These are phyloP conservation scores for Polygonum aviculare DNA, from an alignment of 148 eudicot species.

Conservation along the genomic window DNA sequence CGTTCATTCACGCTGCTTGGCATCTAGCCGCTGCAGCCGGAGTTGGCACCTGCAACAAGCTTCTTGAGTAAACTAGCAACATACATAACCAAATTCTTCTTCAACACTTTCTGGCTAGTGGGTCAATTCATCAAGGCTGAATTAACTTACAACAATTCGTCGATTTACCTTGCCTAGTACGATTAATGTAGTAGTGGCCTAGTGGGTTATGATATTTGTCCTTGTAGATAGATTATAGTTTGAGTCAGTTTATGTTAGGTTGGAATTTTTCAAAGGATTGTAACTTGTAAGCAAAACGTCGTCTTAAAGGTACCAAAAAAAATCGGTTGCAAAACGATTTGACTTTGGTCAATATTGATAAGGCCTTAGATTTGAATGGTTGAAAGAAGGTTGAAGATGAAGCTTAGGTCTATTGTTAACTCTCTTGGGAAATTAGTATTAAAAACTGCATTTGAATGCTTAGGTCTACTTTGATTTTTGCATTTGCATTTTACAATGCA, in stretches of 20 bases:
- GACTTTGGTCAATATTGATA: too few relatives aligned
- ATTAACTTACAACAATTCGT: background rate
- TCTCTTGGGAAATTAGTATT: too few relatives aligned
- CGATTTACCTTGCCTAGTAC: background rate
- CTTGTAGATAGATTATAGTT: background rate
- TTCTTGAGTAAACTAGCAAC: conserved; percentile 36
- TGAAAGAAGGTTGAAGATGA: too few relatives aligned
- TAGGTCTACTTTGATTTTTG: too few relatives aligned
- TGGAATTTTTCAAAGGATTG: too few relatives aligned
- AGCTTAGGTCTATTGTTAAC: too few relatives aligned
- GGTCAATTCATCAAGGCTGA: background rate
- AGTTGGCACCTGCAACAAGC: conserved; percentile 83
- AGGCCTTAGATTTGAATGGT: too few relatives aligned
- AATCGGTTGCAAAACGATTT: too few relatives aligned
- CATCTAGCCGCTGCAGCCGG: conserved; percentile 94
- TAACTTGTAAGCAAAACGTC: too few relatives aligned
- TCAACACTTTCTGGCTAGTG: background rate
- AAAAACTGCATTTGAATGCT: too few relatives aligned
- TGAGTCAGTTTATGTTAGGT: background rate
- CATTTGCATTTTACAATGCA: too few relatives aligned
- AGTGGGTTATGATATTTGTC: background rate
- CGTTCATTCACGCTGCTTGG: conserved; percentile 90
- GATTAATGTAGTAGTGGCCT: background rate
- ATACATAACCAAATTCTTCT: background rate
- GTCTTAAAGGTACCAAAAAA: too few relatives aligned